phyloP scores from a whole-genome alignment of 2,329 filamentous ascomycete genomes.

The Paecilomyces sp. region DNA sequence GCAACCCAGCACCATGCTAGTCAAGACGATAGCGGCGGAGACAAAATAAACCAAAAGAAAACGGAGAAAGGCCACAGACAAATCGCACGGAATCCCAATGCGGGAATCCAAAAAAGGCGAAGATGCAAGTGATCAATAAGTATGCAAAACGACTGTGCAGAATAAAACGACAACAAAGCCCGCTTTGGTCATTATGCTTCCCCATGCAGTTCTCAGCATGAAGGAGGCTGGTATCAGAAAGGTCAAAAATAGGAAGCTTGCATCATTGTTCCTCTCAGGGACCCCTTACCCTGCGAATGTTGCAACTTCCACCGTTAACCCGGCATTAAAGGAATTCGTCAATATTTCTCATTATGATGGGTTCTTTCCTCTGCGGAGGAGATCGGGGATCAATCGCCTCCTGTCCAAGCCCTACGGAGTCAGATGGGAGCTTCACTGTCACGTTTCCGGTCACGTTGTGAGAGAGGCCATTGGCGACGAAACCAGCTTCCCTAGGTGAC shows the following conservation, averaged over 20 bases:
- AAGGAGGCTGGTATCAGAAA: conserved; percentile 3
- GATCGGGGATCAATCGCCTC: conserved; percentile 31
- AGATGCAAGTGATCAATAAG: conserved; percentile 3
- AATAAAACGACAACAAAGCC: conserved; percentile 30
- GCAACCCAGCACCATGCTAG: conserved; percentile 3
- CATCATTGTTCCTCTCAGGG: conserved; percentile 2
- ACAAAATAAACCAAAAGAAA: not conserved
- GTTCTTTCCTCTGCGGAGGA: conserved; percentile 30
- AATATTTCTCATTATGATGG: conserved; percentile 38
- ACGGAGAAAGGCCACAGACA: not conserved
- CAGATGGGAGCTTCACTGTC: conserved; percentile 11
- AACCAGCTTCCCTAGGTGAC: conserved; percentile 39
- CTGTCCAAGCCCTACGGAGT: conserved; percentile 11
- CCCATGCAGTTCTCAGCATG: conserved; percentile 16
- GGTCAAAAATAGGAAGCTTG: conserved; percentile 7
- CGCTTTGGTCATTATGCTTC: conserved; percentile 31
- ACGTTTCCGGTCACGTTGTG: conserved; percentile 27
- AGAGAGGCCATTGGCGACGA: conserved; percentile 32
- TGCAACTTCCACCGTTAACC: not conserved
- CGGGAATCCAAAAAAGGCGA: conserved; percentile 2
- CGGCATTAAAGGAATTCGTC: conserved; percentile 36
- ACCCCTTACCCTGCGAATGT: not conserved
- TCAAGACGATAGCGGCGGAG: not conserved
- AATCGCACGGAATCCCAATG: not conserved
- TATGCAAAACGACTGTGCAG: conserved; percentile 10